Conservation (phyloP, 2,329 filamentous ascomycete genomes). For the Calycina herbarum region DNA sequence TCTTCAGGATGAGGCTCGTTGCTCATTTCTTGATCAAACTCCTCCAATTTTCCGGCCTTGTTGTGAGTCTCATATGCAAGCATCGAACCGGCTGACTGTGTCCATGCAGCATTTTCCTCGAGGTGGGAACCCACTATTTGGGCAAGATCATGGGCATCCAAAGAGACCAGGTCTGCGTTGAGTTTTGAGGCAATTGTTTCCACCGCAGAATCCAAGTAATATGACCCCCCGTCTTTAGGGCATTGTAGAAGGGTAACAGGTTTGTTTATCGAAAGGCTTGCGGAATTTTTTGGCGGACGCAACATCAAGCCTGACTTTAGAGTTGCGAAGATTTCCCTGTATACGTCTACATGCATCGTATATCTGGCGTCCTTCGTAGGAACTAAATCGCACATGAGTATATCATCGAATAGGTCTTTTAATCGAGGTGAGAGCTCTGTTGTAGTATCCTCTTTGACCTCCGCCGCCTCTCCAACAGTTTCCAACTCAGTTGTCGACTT, state of each 20-base stretch:
- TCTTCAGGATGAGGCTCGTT: conserved; percentile 43
- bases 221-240: conserved; percentile 54
- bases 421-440: neutral
- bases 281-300: conserved; percentile 41
- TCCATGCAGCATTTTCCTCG: conserved; percentile 56
- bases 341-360: conserved; percentile 34
- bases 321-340: conserved; percentile 45
- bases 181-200: conserved; percentile 61
- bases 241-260: conserved; percentile 61
- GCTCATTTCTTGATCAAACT: conserved; percentile 47
- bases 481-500: neutral
- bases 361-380: conserved; percentile 30
- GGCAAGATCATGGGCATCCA: conserved; percentile 70
- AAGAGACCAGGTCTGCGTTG: conserved; percentile 63
- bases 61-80: conserved; percentile 58
- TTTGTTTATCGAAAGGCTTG: conserved; percentile 46
- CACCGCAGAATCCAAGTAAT: conserved; percentile 60
- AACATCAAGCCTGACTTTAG: conserved; percentile 51
- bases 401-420: neutral
- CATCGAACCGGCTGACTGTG: conserved; percentile 49
- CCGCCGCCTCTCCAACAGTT: neutral
- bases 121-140: conserved; percentile 69
- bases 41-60: conserved; percentile 53
- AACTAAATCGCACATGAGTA: conserved; percentile 17
- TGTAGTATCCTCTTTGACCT: neutral